These are phyloP conservation scores for Rheum nobile DNA, from an alignment of 148 eudicot genomes.

Conservation along the genomic window DNA sequence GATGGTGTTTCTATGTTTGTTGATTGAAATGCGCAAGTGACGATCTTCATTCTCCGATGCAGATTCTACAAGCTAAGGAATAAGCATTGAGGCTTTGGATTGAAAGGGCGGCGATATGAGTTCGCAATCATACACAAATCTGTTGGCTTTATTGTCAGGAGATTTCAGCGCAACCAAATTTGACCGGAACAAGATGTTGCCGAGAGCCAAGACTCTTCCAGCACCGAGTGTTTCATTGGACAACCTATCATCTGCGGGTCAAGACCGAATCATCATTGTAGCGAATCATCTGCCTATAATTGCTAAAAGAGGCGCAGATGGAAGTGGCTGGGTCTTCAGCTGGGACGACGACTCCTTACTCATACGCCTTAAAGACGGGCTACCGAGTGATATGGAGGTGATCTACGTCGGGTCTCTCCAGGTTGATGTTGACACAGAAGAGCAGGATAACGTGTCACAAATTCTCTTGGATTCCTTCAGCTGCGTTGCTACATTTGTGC, in stretches of 20 bases:
- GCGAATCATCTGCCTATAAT: constrained; percentile 25
- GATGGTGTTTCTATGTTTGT: too few relatives aligned
- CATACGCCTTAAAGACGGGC: constrained; percentile 26
- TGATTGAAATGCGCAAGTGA: not conserved
- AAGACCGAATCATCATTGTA: constrained; percentile 34
- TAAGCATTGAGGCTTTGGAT: not conserved
- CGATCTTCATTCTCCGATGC: not conserved
- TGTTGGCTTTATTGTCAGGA: constrained; percentile 24
- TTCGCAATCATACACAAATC: constrained; percentile 37
- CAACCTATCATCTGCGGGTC: constrained; percentile 20
- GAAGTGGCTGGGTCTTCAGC: constrained; percentile 28
- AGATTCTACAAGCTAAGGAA: not conserved
- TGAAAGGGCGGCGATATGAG: constrained; percentile 2
- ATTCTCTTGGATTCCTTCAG: constrained; percentile 24
- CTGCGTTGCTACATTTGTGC: constrained; percentile 32
- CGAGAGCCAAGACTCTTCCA: constrained; percentile 31
- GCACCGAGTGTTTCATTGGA: constrained; percentile 30
- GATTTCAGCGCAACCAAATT: constrained; percentile 22
- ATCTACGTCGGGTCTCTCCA: constrained; percentile 29
- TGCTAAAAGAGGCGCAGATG: constrained; percentile 20
- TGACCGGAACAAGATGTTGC: constrained; percentile 14
- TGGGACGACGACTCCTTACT: constrained; percentile 36
- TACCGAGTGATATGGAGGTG: constrained; percentile 32
- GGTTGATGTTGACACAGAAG: constrained; percentile 24
- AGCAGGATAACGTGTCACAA: constrained; percentile 31